Evolutionary conservation across 2,329 filamentous ascomycete species (phyloP).

Genomic region (Fusarium coicis): DNA sequence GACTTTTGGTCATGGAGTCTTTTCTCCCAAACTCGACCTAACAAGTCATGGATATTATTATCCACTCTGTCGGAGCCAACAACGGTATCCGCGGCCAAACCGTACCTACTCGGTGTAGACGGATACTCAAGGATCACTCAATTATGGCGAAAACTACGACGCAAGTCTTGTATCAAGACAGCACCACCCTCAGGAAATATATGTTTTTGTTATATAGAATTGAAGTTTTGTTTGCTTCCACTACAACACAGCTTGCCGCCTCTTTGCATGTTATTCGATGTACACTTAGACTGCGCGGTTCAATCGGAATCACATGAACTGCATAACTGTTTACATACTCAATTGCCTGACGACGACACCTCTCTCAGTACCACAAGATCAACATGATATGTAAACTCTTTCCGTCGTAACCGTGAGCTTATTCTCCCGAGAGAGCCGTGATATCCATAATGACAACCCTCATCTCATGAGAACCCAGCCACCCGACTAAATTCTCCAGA

Average conservation of each 20-base stretch:
- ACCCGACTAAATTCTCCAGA: slow-evolving; percentile 22
- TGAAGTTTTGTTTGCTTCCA: background rate
- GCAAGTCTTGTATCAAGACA: background rate
- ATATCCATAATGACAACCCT: slow-evolving; percentile 28
- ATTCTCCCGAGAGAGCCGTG: slow-evolving; percentile 16
- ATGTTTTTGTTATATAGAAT: background rate
- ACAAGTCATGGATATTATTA: background rate
- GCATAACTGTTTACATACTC: background rate
- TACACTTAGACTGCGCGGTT: background rate
- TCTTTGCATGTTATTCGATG: background rate
- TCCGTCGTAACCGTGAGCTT: slow-evolving; percentile 16
- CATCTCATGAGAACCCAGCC: slow-evolving; percentile 31
- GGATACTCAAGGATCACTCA: background rate
- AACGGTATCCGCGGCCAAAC: background rate
- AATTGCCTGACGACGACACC: background rate
- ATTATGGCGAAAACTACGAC: background rate
- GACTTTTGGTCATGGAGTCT: background rate
- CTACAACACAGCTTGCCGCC: background rate
- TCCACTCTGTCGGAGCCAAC: slow-evolving; percentile 11
- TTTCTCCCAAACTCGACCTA: background rate
- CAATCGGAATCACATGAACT: background rate
- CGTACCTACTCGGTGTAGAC: background rate
- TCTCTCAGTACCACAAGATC: background rate
- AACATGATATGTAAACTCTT: background rate
- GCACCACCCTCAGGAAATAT: background rate